Evolutionary conservation across 1,284 basidiomycete species (phyloP), one percentile per base, ranked within the genome.

Genomic region (Amylostereum areolatum): DNA sequence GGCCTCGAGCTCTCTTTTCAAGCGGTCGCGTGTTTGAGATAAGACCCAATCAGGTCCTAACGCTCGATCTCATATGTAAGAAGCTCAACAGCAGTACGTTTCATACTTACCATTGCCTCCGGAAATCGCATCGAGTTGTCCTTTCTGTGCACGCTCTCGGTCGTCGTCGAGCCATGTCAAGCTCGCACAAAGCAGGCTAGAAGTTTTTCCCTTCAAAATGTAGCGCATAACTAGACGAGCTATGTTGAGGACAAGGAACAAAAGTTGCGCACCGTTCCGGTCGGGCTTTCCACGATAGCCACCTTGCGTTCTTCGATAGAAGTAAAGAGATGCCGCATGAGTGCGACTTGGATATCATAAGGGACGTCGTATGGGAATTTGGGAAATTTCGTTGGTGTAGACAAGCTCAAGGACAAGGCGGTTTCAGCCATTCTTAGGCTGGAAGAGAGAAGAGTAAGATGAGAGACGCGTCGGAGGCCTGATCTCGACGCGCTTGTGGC

Each of bases 271-370:
- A 86, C 85, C 25, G 91, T 93, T 55, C 91, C 91, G 0, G 91
- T 93, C 0, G 90, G 92, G 55, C 86, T 90, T 63, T 93, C 90
- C 24, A 92, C 71, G 42, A 98, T 87, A 2, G 91, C 83, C 7
- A 97, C 73, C 66, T 78, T 87, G 65, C 59, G 75, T 45, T 67
- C 58, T 62, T 97, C 93, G 46, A 97, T 89, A 0, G 87, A 79
- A 2, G 75, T 59, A 63, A 96, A 98, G 3, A 98, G 70, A 52
- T 92, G 87, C 10, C 73, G 79, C 95, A 98, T 98, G 33, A 98
- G 78, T 36, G 92, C 81, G 1, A 81, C 71, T 66, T 99, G 96
- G 54, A 97, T 97, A 12, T 74, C 66, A 66, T 99, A 98, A 0
- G 95, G 95, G 3, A 76, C 71, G 5, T 79, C 68, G 60, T 86